These are phyloP conservation scores for Penicillium sp. DNA, from an alignment of 2,329 filamentous ascomycete genomes.

Conservation along the genomic window DNA sequence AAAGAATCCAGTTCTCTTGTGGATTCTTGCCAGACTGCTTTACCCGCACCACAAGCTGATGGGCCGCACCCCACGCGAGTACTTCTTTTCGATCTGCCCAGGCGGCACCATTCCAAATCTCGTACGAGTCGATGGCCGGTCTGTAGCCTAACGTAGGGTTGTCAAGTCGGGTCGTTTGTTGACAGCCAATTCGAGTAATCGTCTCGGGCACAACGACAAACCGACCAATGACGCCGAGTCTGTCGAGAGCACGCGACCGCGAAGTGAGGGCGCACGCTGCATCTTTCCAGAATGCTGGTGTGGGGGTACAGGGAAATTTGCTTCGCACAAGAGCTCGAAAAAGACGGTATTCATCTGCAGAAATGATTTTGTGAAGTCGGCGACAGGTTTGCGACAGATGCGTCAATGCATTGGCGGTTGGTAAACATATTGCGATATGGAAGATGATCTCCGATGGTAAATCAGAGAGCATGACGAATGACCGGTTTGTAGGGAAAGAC, in stretches of 20 bases:
- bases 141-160: conserved; percentile 60
- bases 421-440: conserved; percentile 47
- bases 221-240: conserved; percentile 59
- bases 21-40: conserved; percentile 46
- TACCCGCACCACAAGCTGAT: conserved; percentile 57
- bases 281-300: conserved; percentile 52
- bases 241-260: conserved; percentile 61
- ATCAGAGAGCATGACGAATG: conserved; percentile 34
- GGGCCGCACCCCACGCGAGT: conserved; percentile 64
- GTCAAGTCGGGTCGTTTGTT: conserved; percentile 49
- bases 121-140: conserved; percentile 63
- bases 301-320: conserved; percentile 52
- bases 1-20: conserved; percentile 54
- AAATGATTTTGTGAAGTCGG: conserved; percentile 50
- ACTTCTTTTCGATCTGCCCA: conserved; percentile 60
- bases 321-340: conserved; percentile 52
- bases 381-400: conserved; percentile 52
- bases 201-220: conserved; percentile 53
- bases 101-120: conserved; percentile 51
- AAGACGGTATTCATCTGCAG: conserved; percentile 53
- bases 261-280: conserved; percentile 60
- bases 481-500: too few relatives aligned
- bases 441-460: conserved; percentile 51
- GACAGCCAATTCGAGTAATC: conserved; percentile 44
- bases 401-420: conserved; percentile 50